These are phyloP conservation scores for Ustilago curta DNA, from an alignment of 1,284 basidiomycete genomes.

Conservation along the genomic window DNA sequence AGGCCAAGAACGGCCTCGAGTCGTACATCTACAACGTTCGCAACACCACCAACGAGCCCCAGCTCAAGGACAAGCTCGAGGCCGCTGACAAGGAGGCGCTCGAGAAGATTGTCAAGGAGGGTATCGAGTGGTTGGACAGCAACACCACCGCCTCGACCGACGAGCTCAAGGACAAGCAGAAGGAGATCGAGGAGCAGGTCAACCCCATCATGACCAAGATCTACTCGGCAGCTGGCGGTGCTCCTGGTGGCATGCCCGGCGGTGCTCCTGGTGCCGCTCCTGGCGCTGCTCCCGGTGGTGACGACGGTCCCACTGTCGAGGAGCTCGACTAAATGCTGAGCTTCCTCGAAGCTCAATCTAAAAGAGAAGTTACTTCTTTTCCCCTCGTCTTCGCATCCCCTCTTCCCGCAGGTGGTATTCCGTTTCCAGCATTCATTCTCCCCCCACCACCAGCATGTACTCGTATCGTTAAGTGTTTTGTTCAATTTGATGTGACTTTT, in stretches of 20 bases:
- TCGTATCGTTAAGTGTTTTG: slow-evolving; percentile 39
- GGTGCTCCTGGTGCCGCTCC: slow-evolving; percentile 69
- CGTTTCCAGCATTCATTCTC: slow-evolving; percentile 39
- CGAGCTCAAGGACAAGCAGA: slow-evolving; percentile 94
- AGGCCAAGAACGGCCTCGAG: slow-evolving; percentile 83
- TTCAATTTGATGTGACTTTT: slow-evolving; percentile 44
- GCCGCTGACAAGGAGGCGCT: slow-evolving; percentile 88
- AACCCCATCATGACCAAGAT: slow-evolving; percentile 96
- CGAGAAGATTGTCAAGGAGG: slow-evolving; percentile 83
- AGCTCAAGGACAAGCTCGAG: slow-evolving; percentile 80
- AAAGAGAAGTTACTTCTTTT: slow-evolving; percentile 13
- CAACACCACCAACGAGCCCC: slow-evolving; percentile 74
- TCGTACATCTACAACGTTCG: slow-evolving; percentile 97
- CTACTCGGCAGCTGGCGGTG: slow-evolving; percentile 76
- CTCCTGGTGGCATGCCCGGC: slow-evolving; percentile 74
- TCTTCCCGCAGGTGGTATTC: slow-evolving; percentile 22
- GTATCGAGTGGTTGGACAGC: slow-evolving; percentile 88
- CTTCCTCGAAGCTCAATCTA: slow-evolving; percentile 12
- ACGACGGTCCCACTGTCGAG: slow-evolving; percentile 87
- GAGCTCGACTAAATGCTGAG: slow-evolving; percentile 76
- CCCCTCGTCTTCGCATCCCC: too few relatives aligned
- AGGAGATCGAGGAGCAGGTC: slow-evolving; percentile 90
- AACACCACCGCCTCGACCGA: slow-evolving; percentile 93
- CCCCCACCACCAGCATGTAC: slow-evolving; percentile 40
- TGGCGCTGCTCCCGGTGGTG: slow-evolving; percentile 68